Evolutionary conservation across 306 rosid species (phyloP), one percentile per base, ranked within the genome.

Genomic region (Cyclanthera cordifolia): DNA sequence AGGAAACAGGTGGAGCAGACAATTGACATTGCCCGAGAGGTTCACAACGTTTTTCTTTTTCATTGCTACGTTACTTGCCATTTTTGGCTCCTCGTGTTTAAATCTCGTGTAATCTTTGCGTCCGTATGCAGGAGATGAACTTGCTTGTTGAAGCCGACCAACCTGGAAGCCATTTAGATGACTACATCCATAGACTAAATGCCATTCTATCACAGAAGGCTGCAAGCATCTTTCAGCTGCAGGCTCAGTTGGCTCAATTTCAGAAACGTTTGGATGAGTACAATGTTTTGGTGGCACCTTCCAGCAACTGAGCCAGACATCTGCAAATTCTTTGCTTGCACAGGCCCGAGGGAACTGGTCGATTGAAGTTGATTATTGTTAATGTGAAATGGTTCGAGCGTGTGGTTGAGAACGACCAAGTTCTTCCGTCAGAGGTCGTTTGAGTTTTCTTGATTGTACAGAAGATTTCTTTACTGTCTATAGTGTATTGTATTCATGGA

Each of bases 1-100:
- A 79, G 88, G 63, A 84, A 77, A 81, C 96, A 85, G 82, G 95
- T 89, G 76, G 95, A 92, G 87, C 91, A 89, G 82, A 87, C 95
- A 37, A 89, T 92, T 48, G 86, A 89, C 77, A 85, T 84, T 74
- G 95, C 87, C 77, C 79, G 78, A 75, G 95, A 89, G 98, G 96
- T 85, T 47, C 6, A 80, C 58, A 57, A 53, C 71, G 53, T 51
- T 73, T 41, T 69, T 75, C 20, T 70, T 73, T 56, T 60, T 20
- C 71, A 11, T 25, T 25, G 23, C 24, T 43, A 24, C 14, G 23
- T 13, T 65, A 23, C 25, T 2, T 0, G 4, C 17, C 51, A 14
- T 25, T 34, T 43, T 65, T 73, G 53, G 70, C 34, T 52, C 63
- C 47, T 23, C 34, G 34, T 43, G 28, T 39, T 55, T 57, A 61